Percentiles rank a stretch among this genome's conserved stretches.
Evolutionary conservation across 2,329 filamentous ascomycete genomes (phyloP).

Genomic region (Nemania sp.): DNA sequence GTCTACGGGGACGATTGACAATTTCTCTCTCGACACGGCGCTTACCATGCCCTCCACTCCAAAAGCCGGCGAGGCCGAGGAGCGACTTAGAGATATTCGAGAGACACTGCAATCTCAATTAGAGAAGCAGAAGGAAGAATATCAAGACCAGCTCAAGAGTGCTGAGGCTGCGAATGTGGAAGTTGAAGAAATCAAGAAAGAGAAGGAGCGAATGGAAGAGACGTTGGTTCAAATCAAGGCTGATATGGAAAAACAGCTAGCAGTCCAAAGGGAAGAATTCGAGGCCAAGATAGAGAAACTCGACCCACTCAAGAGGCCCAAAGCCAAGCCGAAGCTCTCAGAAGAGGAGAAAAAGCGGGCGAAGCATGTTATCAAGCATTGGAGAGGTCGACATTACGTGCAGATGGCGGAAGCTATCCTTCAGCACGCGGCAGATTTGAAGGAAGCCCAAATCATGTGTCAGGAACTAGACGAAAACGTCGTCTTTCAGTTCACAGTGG

Average conservation of each 20-base stretch:
- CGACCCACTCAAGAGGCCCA: conserved; percentile 64
- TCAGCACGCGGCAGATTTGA: conserved; percentile 83
- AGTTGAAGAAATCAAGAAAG: conserved; percentile 79
- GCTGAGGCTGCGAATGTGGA: conserved; percentile 77
- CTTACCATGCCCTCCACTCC: conserved; percentile 95
- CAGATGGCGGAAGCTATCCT: conserved; percentile 91
- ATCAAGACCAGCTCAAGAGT: conserved; percentile 73
- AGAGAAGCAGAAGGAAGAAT: conserved; percentile 84
- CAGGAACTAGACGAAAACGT: conserved; percentile 92
- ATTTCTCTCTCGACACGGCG: conserved; percentile 91
- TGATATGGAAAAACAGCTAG: conserved; percentile 86
- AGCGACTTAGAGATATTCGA: conserved; percentile 72
- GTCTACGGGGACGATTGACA: conserved; percentile 92
- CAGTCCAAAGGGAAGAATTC: conserved; percentile 80
- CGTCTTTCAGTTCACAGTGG: conserved; percentile 91
- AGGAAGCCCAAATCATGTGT: conserved; percentile 98
- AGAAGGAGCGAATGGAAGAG: conserved; percentile 86
- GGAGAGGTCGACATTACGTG: conserved; percentile 85
- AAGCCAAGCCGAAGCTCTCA: conserved; percentile 66
- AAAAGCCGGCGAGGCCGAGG: conserved; percentile 74
- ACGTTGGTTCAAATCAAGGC: conserved; percentile 77
- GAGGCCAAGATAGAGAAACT: conserved; percentile 82
- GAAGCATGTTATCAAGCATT: conserved; percentile 69
- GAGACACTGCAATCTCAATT: conserved; percentile 85
- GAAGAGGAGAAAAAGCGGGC: conserved; percentile 75